These are phyloP conservation scores for Trichoderma endophyticum DNA, from an alignment of 2,329 filamentous ascomycete species.

Conservation along the genomic window DNA sequence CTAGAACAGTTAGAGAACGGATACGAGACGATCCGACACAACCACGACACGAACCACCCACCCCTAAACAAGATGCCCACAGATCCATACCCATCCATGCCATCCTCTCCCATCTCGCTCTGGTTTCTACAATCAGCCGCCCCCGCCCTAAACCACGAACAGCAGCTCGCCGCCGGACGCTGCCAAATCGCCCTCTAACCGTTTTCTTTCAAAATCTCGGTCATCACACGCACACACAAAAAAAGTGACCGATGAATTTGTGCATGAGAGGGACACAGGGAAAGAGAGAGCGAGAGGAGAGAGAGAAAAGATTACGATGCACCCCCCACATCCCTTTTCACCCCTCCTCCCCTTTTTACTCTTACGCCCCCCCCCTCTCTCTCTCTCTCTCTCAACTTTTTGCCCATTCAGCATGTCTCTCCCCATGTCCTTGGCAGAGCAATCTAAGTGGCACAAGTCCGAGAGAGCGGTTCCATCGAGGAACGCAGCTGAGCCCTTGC, in stretches of 20 bases:
- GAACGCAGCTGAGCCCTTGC: not conserved
- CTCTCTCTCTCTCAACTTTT: not conserved
- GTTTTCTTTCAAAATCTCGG: slow-evolving; percentile 5
- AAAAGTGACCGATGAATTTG: not conserved
- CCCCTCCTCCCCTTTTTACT: not conserved
- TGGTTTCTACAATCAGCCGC: not conserved
- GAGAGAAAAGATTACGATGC: not conserved
- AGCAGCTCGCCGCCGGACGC: not conserved
- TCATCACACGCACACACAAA: not conserved
- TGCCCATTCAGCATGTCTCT: not conserved
- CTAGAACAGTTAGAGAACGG: not conserved
- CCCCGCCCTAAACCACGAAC: not conserved
- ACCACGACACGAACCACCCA: not conserved
- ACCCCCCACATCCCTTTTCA: not conserved
- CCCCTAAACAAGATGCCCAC: not conserved
- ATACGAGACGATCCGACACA: not conserved
- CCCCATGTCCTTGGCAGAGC: not conserved
- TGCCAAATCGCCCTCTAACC: not conserved
- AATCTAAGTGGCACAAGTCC: not conserved
- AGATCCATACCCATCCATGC: not conserved
- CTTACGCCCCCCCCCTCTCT: not conserved
- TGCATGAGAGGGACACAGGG: too few relatives aligned
- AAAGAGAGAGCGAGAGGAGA: not conserved
- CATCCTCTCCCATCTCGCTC: not conserved
- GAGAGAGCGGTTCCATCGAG: not conserved